Evolutionary conservation across 441 rosid species (phyloP).

Genomic region (Aquilaria agallochum): DNA sequence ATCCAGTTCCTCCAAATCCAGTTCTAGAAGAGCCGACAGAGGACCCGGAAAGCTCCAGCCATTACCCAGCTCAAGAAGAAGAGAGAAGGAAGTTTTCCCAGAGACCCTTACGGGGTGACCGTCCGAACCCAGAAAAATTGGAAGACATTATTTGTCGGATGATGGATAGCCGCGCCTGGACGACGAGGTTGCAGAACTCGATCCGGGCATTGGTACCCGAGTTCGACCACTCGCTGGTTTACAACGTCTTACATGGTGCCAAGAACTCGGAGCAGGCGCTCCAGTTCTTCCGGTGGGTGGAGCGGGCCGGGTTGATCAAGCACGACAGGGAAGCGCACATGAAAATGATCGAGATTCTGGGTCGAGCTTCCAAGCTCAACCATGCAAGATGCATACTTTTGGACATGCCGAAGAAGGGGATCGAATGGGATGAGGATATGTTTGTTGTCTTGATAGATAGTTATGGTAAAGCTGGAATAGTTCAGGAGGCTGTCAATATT

Average conservation of each 20-base stretch:
- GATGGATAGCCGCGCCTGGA: slow-evolving; percentile 87
- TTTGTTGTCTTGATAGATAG: slow-evolving; percentile 67
- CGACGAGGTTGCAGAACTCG: slow-evolving; percentile 83
- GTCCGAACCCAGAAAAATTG: slow-evolving; percentile 50
- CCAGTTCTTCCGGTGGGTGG: slow-evolving; percentile 91
- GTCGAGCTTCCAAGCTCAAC: slow-evolving; percentile 64
- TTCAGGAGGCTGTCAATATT: slow-evolving; percentile 90
- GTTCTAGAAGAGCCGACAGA: slow-evolving; percentile 12
- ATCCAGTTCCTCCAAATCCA: slow-evolving; percentile 9
- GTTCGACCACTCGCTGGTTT: slow-evolving; percentile 72
- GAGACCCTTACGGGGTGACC: slow-evolving; percentile 47
- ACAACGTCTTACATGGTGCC: slow-evolving; percentile 75
- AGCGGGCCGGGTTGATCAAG: slow-evolving; percentile 70
- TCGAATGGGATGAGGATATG: slow-evolving; percentile 84
- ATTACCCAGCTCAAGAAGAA: slow-evolving; percentile 11
- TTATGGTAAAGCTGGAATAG: slow-evolving; percentile 80
- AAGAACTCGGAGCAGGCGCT: slow-evolving; percentile 77
- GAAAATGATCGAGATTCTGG: slow-evolving; percentile 76
- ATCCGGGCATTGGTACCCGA: slow-evolving; percentile 71
- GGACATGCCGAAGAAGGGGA: slow-evolving; percentile 88
- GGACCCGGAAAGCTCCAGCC: slow-evolving; percentile 10
- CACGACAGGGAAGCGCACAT: slow-evolving; percentile 74
- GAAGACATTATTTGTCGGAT: slow-evolving; percentile 80
- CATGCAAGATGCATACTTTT: slow-evolving; percentile 80
- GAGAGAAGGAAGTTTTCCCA: slow-evolving; percentile 19